Evolutionary conservation across 2,329 filamentous ascomycete genomes (phyloP).

Genomic region (Trichophyton rubrum): DNA sequence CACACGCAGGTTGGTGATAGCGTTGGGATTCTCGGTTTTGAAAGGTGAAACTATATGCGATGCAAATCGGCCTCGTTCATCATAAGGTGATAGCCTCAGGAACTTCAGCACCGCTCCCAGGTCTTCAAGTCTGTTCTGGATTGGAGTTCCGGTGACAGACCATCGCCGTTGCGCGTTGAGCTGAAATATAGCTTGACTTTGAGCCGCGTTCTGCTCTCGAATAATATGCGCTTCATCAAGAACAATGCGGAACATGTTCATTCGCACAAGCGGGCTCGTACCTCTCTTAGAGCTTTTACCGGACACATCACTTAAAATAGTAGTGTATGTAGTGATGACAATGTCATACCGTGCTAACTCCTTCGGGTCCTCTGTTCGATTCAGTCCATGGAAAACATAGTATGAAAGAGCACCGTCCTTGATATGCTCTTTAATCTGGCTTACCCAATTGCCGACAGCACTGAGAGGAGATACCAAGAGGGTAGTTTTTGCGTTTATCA

Average conservation of each 20-base stretch:
- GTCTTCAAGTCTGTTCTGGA: conserved; percentile 88
- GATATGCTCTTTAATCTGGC: conserved; percentile 77
- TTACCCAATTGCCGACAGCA: conserved; percentile 87
- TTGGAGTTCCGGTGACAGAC: conserved; percentile 94
- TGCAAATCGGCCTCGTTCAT: conserved; percentile 62
- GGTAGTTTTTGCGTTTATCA: conserved; percentile 60
- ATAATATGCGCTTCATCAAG: conserved; percentile 94
- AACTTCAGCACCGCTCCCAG: conserved; percentile 78
- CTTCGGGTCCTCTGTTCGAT: conserved; percentile 55
- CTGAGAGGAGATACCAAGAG: conserved; percentile 81
- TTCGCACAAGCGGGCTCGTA: conserved; percentile 53
- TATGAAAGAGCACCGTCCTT: conserved; percentile 51
- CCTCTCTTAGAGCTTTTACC: conserved; percentile 50
- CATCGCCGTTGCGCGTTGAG: conserved; percentile 72
- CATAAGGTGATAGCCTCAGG: conserved; percentile 70
- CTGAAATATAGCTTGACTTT: conserved; percentile 73
- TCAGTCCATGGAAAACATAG: conserved; percentile 77
- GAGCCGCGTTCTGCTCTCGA: conserved; percentile 66
- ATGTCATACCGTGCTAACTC: conserved; percentile 65
- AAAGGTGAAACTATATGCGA: conserved; percentile 74
- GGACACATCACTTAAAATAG: conserved; percentile 65
- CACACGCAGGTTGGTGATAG: conserved; percentile 60
- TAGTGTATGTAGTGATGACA: conserved; percentile 86
- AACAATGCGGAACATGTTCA: conserved; percentile 88
- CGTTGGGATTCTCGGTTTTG: conserved; percentile 67